Percentiles rank a stretch among this genome's conserved stretches.
phyloP scores from a whole-genome alignment of 2,329 filamentous ascomycete species.

The Pseudopyrenochaeta lycopersici region DNA sequence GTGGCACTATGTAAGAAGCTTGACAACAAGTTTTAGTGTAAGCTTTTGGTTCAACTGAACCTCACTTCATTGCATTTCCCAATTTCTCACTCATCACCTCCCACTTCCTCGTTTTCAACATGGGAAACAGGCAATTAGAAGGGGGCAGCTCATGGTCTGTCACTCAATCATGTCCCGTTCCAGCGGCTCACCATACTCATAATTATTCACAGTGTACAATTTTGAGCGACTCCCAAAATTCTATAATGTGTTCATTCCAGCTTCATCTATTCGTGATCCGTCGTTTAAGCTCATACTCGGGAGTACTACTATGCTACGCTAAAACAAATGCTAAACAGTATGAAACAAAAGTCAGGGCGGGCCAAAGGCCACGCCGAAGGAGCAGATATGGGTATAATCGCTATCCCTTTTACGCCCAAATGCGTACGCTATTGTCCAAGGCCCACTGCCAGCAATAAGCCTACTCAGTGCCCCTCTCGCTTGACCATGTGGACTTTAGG shows the following conservation, averaged over 20 bases:
- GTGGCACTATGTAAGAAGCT: constrained; percentile 95
- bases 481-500: not conserved
- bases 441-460: too few relatives aligned
- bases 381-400: not conserved
- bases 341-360: not conserved
- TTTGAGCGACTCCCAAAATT: too few relatives aligned
- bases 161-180: too few relatives aligned
- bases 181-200: too few relatives aligned
- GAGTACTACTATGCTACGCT: constrained; percentile 4
- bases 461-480: not conserved
- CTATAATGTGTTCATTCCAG: not conserved
- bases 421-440: not conserved
- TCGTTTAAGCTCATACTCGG: not conserved
- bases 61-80: too few relatives aligned
- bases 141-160: too few relatives aligned
- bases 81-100: too few relatives aligned
- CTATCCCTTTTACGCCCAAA: not conserved
- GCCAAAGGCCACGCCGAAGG: too few relatives aligned
- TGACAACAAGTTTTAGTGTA: constrained; percentile 90
- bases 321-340: not conserved
- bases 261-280: not conserved
- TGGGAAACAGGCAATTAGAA: too few relatives aligned
- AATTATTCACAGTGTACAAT: too few relatives aligned
- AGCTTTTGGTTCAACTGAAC: constrained; percentile 81
- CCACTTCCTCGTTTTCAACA: too few relatives aligned